Conservation (phyloP, 2,329 filamentous ascomycete genomes). For the Neophaeococcomyces aloes region DNA sequence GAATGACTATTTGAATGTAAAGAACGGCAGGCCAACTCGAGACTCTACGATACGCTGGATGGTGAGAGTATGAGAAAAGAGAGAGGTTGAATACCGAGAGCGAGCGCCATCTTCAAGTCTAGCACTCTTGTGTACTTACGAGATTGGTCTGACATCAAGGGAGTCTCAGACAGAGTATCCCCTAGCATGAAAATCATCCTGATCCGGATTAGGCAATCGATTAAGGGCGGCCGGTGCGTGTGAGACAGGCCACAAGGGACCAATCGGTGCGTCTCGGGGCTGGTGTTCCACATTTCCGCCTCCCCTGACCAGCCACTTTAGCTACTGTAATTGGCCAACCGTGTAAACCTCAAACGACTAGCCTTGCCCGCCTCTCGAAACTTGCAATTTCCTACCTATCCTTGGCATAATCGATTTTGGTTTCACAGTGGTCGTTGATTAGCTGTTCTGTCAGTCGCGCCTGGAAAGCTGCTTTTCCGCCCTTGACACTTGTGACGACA, state of each 20-base stretch:
- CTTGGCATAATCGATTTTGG: not conserved
- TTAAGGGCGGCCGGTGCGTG: too few relatives aligned
- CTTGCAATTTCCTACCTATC: not conserved
- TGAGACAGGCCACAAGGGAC: too few relatives aligned
- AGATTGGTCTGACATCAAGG: constrained; percentile 3
- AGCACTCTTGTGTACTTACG: too few relatives aligned
- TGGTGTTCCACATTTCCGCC: too few relatives aligned
- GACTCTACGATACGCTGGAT: not conserved
- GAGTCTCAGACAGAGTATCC: not conserved
- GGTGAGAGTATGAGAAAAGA: constrained; percentile 1
- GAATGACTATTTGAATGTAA: constrained; percentile 4
- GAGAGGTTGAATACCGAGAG: constrained; percentile 1
- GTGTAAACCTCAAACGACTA: too few relatives aligned
- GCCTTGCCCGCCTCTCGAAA: not conserved
- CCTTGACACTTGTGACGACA: too few relatives aligned
- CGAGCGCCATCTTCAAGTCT: constrained; percentile 1
- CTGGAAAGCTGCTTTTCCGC: too few relatives aligned
- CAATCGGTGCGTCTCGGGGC: too few relatives aligned
- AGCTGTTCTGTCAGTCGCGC: too few relatives aligned
- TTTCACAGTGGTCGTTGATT: constrained; percentile 4
- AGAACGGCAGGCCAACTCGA: constrained; percentile 6
- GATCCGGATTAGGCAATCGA: too few relatives aligned
- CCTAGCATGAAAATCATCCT: too few relatives aligned
- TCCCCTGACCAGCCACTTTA: not conserved
- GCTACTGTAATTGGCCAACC: too few relatives aligned